Base-by-base conservation (phyloP, 306 rosid genomes). In the Amphicarpaea edgeworthii region DNA sequence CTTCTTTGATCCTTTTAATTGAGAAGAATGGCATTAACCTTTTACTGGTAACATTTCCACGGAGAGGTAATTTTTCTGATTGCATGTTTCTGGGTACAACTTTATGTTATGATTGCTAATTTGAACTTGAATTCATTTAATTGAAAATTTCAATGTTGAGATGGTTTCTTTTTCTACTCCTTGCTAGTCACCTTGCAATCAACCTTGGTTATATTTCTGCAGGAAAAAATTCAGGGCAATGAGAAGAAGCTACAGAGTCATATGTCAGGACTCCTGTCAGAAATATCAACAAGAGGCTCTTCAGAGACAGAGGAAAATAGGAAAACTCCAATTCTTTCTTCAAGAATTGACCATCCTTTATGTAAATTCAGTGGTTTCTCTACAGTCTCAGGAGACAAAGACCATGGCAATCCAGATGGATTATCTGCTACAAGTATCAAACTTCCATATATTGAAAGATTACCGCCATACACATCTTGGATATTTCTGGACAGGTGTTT, bases 391-490 rank as follows among this genome's bases (percentile, higher is more conserved):
- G 97, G 88, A 28, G 97, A 94, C 68, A 88, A 73, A 82, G 89
- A 92, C 72, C 76, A 66, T 41, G 81, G 59, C 70, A 73, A 78
- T 80, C 88, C 81, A 54, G 98, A 92, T 40, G 82, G 61, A 12
- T 64, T 82, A 73, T 54, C 81, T 64, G 78, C 83, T 68, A 51
- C 91, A 62, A 88, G 87, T 75, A 73, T 82, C 74, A 89, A 86
- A 85, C 90, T 94, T 67, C 92, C 95, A 47, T 65, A 43, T 75
- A 74, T 85, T 63, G 90, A 87, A 64, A 90, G 81, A 81, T 70
- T 95, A 74, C 97, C 96, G 3, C 89, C 96, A 40, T 95, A 88
- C 83, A 89, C 97, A 17, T 88, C 98, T 15, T 95, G 98, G 98
- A 92, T 90, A 71, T 95, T 90, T 85, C 85, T 95, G 90, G 93